Base-by-base conservation (phyloP, 805 yeast species). In the Metschnikowia drakensbergensis region DNA sequence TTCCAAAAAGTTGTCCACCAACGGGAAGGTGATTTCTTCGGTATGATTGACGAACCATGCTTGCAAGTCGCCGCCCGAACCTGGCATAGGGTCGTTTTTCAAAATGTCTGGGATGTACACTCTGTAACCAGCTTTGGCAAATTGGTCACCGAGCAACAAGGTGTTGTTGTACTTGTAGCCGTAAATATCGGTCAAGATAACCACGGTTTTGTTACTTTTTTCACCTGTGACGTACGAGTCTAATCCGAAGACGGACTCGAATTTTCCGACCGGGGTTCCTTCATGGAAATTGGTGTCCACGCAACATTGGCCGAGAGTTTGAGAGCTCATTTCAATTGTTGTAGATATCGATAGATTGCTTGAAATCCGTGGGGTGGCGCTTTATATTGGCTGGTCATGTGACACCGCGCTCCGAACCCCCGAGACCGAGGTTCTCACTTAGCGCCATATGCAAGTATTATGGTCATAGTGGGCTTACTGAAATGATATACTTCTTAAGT, bases 41-140 rank as follows among this genome's bases (percentile, higher is more conserved):
- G 62, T n/a, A 67, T 87, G 94, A 7, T 63, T 70, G 11, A 58
- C 60, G 26, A 76, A 54, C 95, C 96, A 89, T 0, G 58, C 61
- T 3, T 29, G 48, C 22, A 65, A 53, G 27, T 58, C 62, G 5
- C 49, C 48, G 6, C 35, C 42, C 8, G 45, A 29, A 3, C 25
- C 41, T 42, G 7, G 45, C 45, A 30, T 49, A 39, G 74, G 72
- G 41, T 80, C 75, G 44, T 77, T 83, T 28, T 77, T 66, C 56
- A 88, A 75, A 50, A 87, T 73, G 65, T 89, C 96, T n/a, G 96
- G 96, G 31, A 84, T 67, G 41, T 84, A 71, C 1, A 85, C 91
- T 38, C 76, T 78, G 68, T 76, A 88, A 25, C 88, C 88, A 6
- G 63, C 63, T 42, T 66, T 65, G 40, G 91, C 86, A 52, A 86